Evolutionary conservation across 768 basidiomycete species (phyloP).

Genomic region (Scleroderma bovista): DNA sequence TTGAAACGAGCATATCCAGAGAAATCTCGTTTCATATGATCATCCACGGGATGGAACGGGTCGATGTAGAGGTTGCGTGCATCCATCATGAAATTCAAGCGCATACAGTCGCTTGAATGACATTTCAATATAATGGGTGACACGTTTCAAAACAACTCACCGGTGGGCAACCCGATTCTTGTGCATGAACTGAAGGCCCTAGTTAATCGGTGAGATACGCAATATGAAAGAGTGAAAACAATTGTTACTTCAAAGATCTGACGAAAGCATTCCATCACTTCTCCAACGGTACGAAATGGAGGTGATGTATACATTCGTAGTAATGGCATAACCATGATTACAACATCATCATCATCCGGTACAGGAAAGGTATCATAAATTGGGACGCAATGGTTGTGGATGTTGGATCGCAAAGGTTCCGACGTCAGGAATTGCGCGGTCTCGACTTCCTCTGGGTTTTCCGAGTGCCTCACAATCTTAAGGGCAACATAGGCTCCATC

Average conservation of each 20-base stretch:
- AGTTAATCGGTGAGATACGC: background rate
- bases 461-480: no score
- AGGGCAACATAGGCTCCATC: no score
- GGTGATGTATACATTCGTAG: slow-evolving; percentile 1
- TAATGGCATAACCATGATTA: slow-evolving; percentile 6
- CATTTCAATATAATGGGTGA: background rate
- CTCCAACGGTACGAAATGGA: background rate
- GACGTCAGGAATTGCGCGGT: slow-evolving; percentile 22
- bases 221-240: no score
- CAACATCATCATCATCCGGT: slow-evolving; percentile 1
- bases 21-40: background rate
- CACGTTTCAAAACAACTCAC: background rate
- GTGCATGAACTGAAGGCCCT: no score
- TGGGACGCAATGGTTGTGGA: slow-evolving; percentile 33
- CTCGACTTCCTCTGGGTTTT: slow-evolving; percentile 21
- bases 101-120: slow-evolving; percentile 8
- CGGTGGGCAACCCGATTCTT: no score
- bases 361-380: slow-evolving; percentile 20
- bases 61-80: slow-evolving; percentile 4
- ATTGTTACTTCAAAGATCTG: no score
- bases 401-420: background rate
- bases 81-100: slow-evolving; percentile 12
- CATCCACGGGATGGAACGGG: slow-evolving; percentile 2
- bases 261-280: slow-evolving; percentile 12
- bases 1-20: slow-evolving; percentile 3